phyloP scores from a whole-genome alignment of 371 early-diverging fungal species.

The Massospora cicadina region DNA sequence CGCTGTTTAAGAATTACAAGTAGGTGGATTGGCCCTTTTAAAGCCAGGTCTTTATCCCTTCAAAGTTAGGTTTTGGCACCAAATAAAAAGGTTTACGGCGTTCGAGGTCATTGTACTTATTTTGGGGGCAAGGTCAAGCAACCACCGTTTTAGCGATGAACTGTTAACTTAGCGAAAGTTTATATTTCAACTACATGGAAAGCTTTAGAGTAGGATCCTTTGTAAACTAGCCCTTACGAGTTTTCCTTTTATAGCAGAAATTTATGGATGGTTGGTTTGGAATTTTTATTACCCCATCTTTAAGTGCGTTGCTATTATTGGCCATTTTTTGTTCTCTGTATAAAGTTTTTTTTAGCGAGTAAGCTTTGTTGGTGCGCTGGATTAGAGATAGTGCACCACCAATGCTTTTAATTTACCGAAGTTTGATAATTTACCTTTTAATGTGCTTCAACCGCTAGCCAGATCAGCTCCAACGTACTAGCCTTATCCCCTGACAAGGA shows the following conservation, averaged over 20 bases:
- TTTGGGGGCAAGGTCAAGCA: background rate
- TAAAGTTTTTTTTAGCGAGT: background rate
- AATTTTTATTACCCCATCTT: background rate
- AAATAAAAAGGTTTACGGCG: background rate
- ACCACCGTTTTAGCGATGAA: background rate
- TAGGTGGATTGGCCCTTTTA: no score
- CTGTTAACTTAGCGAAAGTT: no score
- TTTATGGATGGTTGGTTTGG: no score
- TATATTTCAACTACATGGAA: no score
- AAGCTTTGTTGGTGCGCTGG: background rate
- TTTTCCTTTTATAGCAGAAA: no score
- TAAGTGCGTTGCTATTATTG: background rate
- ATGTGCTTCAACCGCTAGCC: background rate
- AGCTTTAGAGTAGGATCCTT: no score
- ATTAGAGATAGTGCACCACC: background rate
- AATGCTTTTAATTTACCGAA: background rate
- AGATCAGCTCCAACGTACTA: background rate
- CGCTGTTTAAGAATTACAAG: background rate
- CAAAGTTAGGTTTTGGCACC: no score
- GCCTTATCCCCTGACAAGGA: background rate
- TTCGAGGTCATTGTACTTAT: background rate
- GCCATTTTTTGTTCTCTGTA: background rate
- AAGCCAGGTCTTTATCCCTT: no score
- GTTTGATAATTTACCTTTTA: background rate
- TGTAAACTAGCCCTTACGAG: no score